Percentiles rank a stretch among this genome's conserved stretches.
These are phyloP conservation scores for Guadua angustifolia DNA, from an alignment of 176 grass and related monocot species.

Conservation along the genomic window DNA sequence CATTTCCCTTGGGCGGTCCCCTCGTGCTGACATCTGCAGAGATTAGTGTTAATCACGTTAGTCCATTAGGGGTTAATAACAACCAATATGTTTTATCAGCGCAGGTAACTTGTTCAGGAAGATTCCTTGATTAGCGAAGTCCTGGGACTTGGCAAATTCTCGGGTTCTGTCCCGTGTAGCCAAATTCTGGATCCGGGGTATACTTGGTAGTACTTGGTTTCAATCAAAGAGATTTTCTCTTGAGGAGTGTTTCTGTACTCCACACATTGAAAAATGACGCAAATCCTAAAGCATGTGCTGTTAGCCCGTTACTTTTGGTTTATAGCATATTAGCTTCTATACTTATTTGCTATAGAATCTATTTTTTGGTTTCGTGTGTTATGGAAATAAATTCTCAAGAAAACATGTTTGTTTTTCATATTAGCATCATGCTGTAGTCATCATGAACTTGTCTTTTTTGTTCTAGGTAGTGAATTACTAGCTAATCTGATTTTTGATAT, in stretches of 20 bases:
- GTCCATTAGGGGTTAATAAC: too few relatives aligned
- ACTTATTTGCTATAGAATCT: not conserved
- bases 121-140: too few relatives aligned
- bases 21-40: too few relatives aligned
- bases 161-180: too few relatives aligned
- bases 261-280: not conserved
- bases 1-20: too few relatives aligned
- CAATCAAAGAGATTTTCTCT: not conserved
- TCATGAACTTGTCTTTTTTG: not conserved
- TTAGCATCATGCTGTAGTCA: constrained; percentile 3
- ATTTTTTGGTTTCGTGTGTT: not conserved
- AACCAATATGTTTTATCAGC: too few relatives aligned
- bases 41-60: too few relatives aligned
- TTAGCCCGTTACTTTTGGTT: not conserved
- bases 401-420: not conserved
- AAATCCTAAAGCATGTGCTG: not conserved
- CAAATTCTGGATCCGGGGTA: too few relatives aligned
- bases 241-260: not conserved
- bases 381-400: not conserved
- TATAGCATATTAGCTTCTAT: not conserved
- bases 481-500: constrained; percentile 1
- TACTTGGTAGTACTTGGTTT: not conserved
- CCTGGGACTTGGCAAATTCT: too few relatives aligned
- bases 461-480: not conserved
- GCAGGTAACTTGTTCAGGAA: too few relatives aligned